Evolutionary conservation across 768 basidiomycete species (phyloP), one percentile per base, ranked within the genome.

Genomic region (Lyophyllum atratum): DNA sequence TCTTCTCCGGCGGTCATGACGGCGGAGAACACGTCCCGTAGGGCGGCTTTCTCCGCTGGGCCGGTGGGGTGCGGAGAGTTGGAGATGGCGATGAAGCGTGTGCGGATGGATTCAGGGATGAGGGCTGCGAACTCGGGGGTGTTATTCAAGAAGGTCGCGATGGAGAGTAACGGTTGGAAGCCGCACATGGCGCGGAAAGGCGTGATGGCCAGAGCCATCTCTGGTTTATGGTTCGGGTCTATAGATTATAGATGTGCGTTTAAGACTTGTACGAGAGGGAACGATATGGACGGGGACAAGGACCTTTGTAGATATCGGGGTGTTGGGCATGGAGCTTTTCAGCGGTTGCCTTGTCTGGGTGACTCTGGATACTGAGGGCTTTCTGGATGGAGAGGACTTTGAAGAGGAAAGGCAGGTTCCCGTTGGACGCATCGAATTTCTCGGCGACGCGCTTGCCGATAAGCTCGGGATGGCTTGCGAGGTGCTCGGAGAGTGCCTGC

Each of bases 141-240:
- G 43, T 71, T 68, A 33, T 71, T 65, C 59, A 99, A 81, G 73
- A 85, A 82, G 17, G 75, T 70, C 17, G 87, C 85, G 68, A 99
- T 92, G 47, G 81, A 73, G 1, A 77, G 66, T 1, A 94, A 83
- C 4, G 96, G 96, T 17, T 89, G 83, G 76, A 98, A 99, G 42
- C 96, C 96, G 68, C 95, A 96, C 66, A 98, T 78, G 1, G 92
- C 97, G 37, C 78, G 78, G 78, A 98, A 98, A 14, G 87, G 85
- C 0, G 95, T 95, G 58, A 99, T 73, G 0, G 97, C 97, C 34
- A 99, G 81, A n/a, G 95, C 94, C 93, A 99, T 96, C 71, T 99
- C 97, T 2, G 97, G 97, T 73, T 99, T 99, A 66, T 99, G 97
- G 68, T 98, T 98, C 5, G 86, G 84, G 71, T 99, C 97, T 92